phyloP scores from a whole-genome alignment of 768 basidiomycete genomes.

The Megacollybia marginata region DNA sequence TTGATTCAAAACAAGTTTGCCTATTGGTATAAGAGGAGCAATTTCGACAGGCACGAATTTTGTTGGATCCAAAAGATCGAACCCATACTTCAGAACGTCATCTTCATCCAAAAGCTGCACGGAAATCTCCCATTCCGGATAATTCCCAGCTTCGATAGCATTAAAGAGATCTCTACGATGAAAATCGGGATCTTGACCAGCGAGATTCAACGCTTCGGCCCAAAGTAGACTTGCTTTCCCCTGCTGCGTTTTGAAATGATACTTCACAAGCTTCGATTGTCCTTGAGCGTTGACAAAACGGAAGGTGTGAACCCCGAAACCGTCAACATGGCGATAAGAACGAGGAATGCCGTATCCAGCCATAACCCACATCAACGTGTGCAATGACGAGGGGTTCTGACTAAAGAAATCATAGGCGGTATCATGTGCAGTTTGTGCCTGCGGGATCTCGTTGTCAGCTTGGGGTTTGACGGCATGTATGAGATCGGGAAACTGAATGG shows the following conservation, averaged over 20 bases:
- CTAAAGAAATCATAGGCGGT: not conserved
- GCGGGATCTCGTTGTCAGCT: not conserved
- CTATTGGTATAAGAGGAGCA: not conserved
- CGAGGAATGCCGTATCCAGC: not conserved
- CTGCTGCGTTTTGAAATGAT: not conserved
- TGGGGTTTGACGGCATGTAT: not conserved
- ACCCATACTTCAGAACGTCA: not conserved
- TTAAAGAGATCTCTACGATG: not conserved
- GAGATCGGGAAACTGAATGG: not conserved
- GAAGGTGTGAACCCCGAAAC: not conserved
- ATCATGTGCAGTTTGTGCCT: not conserved
- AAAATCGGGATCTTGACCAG: not conserved
- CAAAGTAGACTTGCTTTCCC: conserved; percentile 4
- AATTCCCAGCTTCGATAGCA: not conserved
- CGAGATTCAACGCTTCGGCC: conserved; percentile 7
- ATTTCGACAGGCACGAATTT: not conserved
- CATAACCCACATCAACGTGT: not conserved
- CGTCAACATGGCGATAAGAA: not conserved
- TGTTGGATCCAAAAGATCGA: not conserved
- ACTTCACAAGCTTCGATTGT: not conserved
- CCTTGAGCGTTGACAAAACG: not conserved
- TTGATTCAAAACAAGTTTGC: not conserved
- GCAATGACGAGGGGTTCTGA: not conserved
- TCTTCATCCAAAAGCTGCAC: not conserved
- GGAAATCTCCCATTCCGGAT: not conserved